A percentile compares a stretch with the other conserved stretches of the same genome.
Evolutionary conservation across 805 yeast genomes (phyloP).

Genomic region (Alloascoidea hylecoeti): DNA sequence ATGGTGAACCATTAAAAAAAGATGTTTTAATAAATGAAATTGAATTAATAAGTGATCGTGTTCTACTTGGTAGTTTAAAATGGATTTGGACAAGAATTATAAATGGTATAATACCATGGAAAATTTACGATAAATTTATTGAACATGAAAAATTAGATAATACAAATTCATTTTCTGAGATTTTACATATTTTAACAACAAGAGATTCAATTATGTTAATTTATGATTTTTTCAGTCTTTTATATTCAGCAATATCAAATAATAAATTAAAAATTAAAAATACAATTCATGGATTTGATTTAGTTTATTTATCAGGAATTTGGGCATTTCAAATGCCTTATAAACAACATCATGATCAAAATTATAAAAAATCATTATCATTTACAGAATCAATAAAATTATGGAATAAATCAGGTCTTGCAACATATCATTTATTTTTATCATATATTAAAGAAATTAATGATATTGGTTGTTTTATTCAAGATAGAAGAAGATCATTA

Average conservation of each 20-base stretch:
- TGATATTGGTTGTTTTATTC: background rate
- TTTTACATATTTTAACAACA: background rate
- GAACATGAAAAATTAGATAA: background rate
- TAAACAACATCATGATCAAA: too few species aligned
- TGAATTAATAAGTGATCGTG: too few species aligned
- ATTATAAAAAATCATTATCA: background rate
- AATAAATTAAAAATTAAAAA: too few species aligned
- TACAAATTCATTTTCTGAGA: background rate
- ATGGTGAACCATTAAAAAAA: too few species aligned
- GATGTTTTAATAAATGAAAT: too few species aligned
- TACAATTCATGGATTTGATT: background rate
- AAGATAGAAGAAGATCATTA: background rate
- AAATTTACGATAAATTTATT: background rate
- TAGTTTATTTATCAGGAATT: constrained; percentile 1
- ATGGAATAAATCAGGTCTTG: background rate
- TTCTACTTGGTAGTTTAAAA: constrained; percentile 1
- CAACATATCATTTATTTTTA: constrained; percentile 1
- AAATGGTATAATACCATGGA: constrained; percentile 2
- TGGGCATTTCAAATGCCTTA: background rate
- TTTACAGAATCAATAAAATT: background rate
- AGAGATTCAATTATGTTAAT: background rate
- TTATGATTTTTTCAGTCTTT: background rate
- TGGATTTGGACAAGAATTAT: constrained; percentile 2
- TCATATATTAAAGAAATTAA: background rate
- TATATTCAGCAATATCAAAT: background rate